Evolutionary conservation across 768 basidiomycete species (phyloP), one percentile per base, ranked within the genome.

Genomic region (Xanthoconium purpureum): DNA sequence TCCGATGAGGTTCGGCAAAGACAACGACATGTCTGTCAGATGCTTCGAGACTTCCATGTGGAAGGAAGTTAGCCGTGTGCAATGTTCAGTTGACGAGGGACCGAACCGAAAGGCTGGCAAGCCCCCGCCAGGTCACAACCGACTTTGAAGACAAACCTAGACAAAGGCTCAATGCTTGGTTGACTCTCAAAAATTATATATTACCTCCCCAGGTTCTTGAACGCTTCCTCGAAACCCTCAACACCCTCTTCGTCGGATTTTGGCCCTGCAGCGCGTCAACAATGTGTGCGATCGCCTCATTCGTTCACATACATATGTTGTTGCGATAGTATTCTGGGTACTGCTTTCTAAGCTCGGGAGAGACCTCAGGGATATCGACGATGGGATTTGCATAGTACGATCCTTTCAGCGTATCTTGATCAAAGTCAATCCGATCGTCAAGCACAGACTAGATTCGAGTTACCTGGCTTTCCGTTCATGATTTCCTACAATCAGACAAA

Each of bases 391-490:
- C 94, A 68, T 99, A 99, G 75, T 86, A 99, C 0, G 91, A 94
- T 4, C 95, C 96, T 71, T 98, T 98, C 63, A 95, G 75, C 3
- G 80, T 76, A 69, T 98, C 94, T 87, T 69, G 63, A 18, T 55
- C 18, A n/a, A 38, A 29, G 35, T 24, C 24, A 52, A 49, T 45
- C 47, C 42, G 15, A 52, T 33, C 37, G 20, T 33, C 52, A n/a
- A 38, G 18, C 28, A 50, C 14, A 17, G 2, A 33, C 14, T 30
- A 51, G 18, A 18, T 54, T 51, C 13, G 13, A n/a, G 50, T 67
- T 60, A 82, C 88, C 91, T 61, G 88, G 90, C 63, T 84, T 87
- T 32, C 95, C 95, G 65, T 98, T 98, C 94, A 98, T 97, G 45
- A 95, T 84, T 79, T 98, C 96, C 85, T 91, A 52, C 30, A 45